Percentiles rank a stretch among this genome's conserved stretches.
Conservation (phyloP, 2,329 filamentous ascomycete species). For the Diaporthe australafricana region DNA sequence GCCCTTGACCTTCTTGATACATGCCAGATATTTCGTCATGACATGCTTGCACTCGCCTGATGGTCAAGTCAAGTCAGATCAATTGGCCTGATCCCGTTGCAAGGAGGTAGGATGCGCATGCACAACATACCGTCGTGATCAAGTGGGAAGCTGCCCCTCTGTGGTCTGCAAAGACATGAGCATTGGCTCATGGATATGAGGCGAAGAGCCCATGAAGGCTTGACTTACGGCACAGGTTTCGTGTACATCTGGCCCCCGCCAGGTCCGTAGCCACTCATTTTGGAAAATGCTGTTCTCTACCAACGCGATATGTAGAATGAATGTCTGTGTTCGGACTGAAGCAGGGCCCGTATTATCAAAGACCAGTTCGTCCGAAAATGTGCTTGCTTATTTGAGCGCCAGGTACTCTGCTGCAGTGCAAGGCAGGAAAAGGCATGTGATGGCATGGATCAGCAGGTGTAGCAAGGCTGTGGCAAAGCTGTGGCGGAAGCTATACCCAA, state of each 20-base stretch:
- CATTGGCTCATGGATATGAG: neutral
- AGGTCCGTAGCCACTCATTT: constrained; percentile 48
- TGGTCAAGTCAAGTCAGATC: neutral
- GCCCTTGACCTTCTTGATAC: constrained; percentile 85
- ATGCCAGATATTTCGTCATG: constrained; percentile 87
- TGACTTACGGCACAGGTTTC: constrained; percentile 49
- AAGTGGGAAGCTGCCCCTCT: constrained; percentile 94
- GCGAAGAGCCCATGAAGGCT: constrained; percentile 31
- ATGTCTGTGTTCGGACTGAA: neutral
- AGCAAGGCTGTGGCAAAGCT: neutral
- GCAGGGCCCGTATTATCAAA: neutral
- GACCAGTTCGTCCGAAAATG: constrained; percentile 2
- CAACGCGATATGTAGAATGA: neutral
- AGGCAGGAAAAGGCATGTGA: neutral
- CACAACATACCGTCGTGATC: constrained; percentile 79
- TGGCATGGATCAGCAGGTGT: constrained; percentile 30
- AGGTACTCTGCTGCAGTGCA: constrained; percentile 2
- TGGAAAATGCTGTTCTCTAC: constrained; percentile 21
- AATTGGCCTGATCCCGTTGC: constrained; percentile 11
- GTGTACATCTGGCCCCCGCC: constrained; percentile 45
- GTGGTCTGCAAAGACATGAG: constrained; percentile 67
- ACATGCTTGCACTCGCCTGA: constrained; percentile 91
- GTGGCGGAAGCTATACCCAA: constrained; percentile 27
- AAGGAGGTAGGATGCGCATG: neutral
- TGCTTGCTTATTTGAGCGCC: constrained; percentile 1